Evolutionary conservation across 192 early-diverging fungal species (phyloP), one percentile per base, ranked within the genome.

Genomic region (Coemansia furcata): DNA sequence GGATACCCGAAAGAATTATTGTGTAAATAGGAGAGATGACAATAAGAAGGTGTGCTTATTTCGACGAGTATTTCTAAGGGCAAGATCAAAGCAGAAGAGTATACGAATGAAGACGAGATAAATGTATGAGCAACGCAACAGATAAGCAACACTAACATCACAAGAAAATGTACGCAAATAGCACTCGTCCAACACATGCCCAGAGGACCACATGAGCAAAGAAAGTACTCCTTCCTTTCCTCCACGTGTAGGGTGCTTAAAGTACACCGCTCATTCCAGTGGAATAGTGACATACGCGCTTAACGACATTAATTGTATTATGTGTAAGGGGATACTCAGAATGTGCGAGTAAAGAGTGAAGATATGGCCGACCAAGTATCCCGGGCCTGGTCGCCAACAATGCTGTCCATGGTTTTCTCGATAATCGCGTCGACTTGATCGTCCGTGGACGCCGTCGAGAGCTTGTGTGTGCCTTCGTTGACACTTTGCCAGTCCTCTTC

Each of bases 401-500:
- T 82, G 29, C 62, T 57, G 54, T 82, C 80, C 71, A 82, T 37
- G 4, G 80, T 82, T 30, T 50, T 33, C 26, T 76, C 80, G 11
- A 69, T 36, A 44, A 82, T 77, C 3, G 39, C 42, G 14, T 23
- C 50, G 3, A 64, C 54, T 10, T 66, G 60, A 23, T 73, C 71
- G 19, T 57, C 61, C 1, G 68, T 50, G 0, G 44, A 3, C 5
- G 68, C 74, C 6, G 54, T 63, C 2, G 71, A 61, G 32, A 82
- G 71, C 17, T 65, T 61, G 65, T 65, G 71, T 2, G 62, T 68
- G 14, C 80, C 80, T 23, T 68, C 70, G 40, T 63, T 72, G 38
- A 83, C 81, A 37, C 43, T 60, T 37, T 75, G 69, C 81, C 81
- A 83, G 66, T 83, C 81, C 69, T 75, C 81, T 42, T 83, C 81